Evolutionary conservation across 2,329 filamentous ascomycete genomes (phyloP), one percentile per base, ranked within the genome.

Genomic region (Teratosphaeria destructans): DNA sequence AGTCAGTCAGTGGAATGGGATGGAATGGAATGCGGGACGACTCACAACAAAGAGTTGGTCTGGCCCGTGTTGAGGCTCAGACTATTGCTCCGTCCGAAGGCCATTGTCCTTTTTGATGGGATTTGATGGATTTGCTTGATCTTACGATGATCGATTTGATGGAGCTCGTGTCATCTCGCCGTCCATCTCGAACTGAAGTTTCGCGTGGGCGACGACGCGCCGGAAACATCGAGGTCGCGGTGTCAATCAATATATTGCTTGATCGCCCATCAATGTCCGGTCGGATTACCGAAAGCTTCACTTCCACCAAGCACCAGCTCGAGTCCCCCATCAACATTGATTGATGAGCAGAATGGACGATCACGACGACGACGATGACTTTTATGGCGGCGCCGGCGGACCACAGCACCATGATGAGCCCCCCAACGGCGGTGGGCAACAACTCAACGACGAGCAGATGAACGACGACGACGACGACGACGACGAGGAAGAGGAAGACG

Each of bases 11-110:
- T 35, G 43, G 56, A 58, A 54, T 57, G 56, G 37, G 56, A 59
- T 57, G 53, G 16, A 49, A 23, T 23, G 60, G 57, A 57, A 49
- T 34, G 56, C 49, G 43, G 52, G 57, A 32, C 16, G 52, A 69
- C 71, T 62, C 67, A 72, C 71, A 72, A 73, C 32, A 72, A 62
- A 59, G 63, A 66, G 68, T 78, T 77, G 56, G 72, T 71, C 27
- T 74, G 72, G 62, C 76, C 76, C 23, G 81, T 83, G 66, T 83
- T 84, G 66, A 83, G 77, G 61, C 77, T 80, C 68, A 83, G 72
- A 60, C 76, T 77, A 66, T 79, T 78, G 27, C 76, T 78, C 54
- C 77, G 73, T 53, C 76, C 77, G 64, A 79, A 76, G 52, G 76
- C 76, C 67, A 77, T 59, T 26, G 49, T 16, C n/a, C n/a, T 6